A percentile compares a stretch with the other conserved stretches of the same genome.
Conservation (phyloP, 2,329 filamentous ascomycete genomes). For the Talaromyces atroroseus region DNA sequence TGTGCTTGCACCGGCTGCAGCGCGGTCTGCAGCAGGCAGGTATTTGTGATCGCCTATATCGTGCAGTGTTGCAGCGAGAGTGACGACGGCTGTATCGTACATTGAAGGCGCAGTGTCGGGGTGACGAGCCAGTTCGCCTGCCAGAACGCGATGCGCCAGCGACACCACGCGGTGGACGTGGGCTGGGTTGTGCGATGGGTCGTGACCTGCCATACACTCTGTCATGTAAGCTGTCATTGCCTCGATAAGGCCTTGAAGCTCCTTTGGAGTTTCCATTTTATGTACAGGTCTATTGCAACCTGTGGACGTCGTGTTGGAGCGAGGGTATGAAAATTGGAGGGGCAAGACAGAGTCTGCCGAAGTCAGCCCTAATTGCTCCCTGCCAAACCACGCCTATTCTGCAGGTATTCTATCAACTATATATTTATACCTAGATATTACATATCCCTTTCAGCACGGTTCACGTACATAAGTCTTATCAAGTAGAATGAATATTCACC, state of each 20-base stretch:
- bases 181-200: constrained; percentile 81
- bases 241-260: constrained; percentile 44
- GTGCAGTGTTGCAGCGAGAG: constrained; percentile 71
- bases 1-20: constrained; percentile 12
- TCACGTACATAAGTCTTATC: too few relatives aligned
- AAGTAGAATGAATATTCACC: too few relatives aligned
- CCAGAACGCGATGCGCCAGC: constrained; percentile 63
- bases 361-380: not conserved
- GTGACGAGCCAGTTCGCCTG: constrained; percentile 37
- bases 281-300: too few relatives aligned
- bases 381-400: not conserved
- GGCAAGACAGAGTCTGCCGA: not conserved
- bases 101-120: constrained; percentile 16
- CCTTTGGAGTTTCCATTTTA: not conserved
- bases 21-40: constrained; percentile 29
- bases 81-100: constrained; percentile 55
- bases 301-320: not conserved
- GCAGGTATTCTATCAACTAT: too few relatives aligned
- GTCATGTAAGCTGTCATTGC: constrained; percentile 59
- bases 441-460: too few relatives aligned
- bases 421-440: too few relatives aligned
- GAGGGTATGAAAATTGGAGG: not conserved
- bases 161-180: constrained; percentile 76
- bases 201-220: constrained; percentile 67
- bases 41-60: constrained; percentile 89